A percentile compares a stretch with the other conserved stretches of the same genome.
Evolutionary conservation across 2,329 filamentous ascomycete species (phyloP).

Genomic region (Arthrobotrys musiformis): DNA sequence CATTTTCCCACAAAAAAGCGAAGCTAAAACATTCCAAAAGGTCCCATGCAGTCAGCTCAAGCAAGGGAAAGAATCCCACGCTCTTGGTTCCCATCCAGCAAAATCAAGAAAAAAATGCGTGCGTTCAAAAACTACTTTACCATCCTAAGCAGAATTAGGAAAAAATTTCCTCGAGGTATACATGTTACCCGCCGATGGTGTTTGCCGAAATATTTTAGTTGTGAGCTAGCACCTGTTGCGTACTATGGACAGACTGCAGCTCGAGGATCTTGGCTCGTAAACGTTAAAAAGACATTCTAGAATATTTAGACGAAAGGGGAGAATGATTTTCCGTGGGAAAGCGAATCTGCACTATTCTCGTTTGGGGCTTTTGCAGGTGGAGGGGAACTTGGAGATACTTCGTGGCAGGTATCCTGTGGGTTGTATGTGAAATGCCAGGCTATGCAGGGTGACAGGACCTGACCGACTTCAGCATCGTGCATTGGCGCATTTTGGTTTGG

Average conservation of each 20-base stretch:
- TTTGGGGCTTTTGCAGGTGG: background rate
- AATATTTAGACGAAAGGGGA: conserved; percentile 4
- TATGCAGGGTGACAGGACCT: background rate
- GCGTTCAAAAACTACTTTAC: background rate
- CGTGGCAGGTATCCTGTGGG: background rate
- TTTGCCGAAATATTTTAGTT: background rate
- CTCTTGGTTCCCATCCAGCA: background rate
- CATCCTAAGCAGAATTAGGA: conserved; percentile 6
- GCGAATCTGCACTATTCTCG: background rate
- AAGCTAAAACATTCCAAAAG: conserved; percentile 5
- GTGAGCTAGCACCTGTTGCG: background rate
- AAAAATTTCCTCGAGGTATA: background rate
- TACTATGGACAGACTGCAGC: background rate
- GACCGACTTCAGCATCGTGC: background rate
- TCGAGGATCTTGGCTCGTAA: background rate
- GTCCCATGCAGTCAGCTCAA: background rate
- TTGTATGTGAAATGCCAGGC: background rate
- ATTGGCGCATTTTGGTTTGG: too few species aligned
- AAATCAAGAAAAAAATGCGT: background rate
- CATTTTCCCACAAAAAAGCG: too few species aligned
- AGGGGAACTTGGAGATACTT: conserved; percentile 2
- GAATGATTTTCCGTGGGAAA: background rate
- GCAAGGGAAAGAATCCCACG: background rate
- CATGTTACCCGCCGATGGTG: background rate
- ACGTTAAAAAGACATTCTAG: conserved; percentile 20